These are phyloP conservation scores for Aureobasidium melanogenum DNA, from an alignment of 2,329 filamentous ascomycete genomes.

Conservation along the genomic window DNA sequence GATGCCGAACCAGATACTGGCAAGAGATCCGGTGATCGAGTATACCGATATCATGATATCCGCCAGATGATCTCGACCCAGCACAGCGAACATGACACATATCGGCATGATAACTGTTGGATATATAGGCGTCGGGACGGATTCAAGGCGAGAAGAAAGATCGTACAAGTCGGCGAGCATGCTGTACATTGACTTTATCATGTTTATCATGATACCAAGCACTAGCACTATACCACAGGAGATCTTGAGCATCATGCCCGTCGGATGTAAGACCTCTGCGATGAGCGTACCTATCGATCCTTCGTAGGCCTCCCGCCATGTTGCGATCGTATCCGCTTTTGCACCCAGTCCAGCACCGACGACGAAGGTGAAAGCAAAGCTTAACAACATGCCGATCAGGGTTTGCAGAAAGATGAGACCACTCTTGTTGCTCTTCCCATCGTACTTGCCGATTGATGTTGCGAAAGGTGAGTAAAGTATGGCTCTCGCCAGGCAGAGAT, in stretches of 20 bases:
- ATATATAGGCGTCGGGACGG: not conserved
- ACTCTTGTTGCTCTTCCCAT: not conserved
- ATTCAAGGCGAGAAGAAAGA: not conserved
- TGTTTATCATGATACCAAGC: not conserved
- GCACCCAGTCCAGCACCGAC: not conserved
- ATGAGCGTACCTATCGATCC: not conserved
- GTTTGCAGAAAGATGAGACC: not conserved
- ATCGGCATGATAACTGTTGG: not conserved
- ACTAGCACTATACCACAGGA: not conserved
- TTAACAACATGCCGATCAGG: not conserved
- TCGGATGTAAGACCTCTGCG: not conserved
- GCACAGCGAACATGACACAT: not conserved
- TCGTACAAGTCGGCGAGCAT: not conserved
- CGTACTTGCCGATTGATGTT: not conserved
- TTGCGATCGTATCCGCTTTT: not conserved
- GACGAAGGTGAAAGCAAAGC: not conserved
- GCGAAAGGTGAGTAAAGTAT: not conserved
- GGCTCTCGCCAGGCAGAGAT: not conserved
- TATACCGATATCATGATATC: not conserved
- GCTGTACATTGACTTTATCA: not conserved
- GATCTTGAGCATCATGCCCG: not conserved
- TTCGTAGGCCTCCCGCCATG: not conserved
- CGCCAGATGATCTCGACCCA: not conserved
- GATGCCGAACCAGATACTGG: not conserved
- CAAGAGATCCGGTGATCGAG: not conserved